Evolutionary conservation across 176 grass and related monocot species (phyloP).

Genomic region (Raddia distichophylla): DNA sequence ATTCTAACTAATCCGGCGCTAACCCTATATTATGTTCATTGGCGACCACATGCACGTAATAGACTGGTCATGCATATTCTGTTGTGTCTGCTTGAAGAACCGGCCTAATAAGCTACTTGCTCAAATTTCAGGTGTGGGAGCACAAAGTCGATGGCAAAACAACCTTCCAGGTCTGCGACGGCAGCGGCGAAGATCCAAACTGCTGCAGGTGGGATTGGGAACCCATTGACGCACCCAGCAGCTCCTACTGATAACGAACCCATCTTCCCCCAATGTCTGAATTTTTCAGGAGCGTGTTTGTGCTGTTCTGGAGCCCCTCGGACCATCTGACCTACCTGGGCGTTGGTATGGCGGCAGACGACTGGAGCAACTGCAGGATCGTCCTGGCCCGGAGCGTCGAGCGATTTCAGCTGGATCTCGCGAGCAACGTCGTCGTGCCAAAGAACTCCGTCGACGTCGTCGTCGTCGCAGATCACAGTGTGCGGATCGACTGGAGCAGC

Average conservation of each 20-base stretch:
- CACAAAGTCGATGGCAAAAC: constrained; percentile 41
- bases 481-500: not conserved
- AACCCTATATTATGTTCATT: too few species aligned
- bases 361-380: constrained; percentile 60
- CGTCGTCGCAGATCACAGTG: constrained; percentile 1
- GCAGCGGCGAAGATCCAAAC: constrained; percentile 50
- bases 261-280: not conserved
- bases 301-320: constrained; percentile 32
- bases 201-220: constrained; percentile 47
- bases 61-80: not conserved
- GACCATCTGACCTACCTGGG: constrained; percentile 54
- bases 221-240: not conserved
- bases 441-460: not conserved
- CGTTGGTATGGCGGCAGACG: constrained; percentile 33
- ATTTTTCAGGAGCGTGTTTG: constrained; percentile 41
- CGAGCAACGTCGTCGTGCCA: not conserved
- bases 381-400: constrained; percentile 25
- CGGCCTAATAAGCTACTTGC: not conserved
- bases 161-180: constrained; percentile 44
- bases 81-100: not conserved
- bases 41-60: too few species aligned
- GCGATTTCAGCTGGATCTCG: not conserved
- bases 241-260: not conserved
- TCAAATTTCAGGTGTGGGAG: constrained; percentile 47
- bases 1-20: too few species aligned